phyloP scores from a whole-genome alignment of 352 stramenopile species.

The Phytophthora chlamydospora region DNA sequence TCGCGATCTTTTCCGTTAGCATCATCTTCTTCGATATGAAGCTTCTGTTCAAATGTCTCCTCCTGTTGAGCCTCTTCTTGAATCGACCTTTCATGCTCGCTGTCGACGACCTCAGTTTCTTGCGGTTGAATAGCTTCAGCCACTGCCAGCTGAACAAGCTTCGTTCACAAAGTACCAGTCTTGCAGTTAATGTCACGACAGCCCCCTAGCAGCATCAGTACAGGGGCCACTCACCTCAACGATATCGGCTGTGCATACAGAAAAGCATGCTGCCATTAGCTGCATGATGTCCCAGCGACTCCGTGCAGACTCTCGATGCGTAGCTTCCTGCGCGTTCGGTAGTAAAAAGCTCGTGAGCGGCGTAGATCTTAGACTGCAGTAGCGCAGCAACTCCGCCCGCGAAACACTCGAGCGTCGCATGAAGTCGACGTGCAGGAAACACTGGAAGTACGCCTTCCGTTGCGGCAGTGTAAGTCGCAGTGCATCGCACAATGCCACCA shows the following conservation, averaged over 20 bases:
- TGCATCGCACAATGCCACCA: constrained; percentile 61
- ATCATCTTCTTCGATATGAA: neutral
- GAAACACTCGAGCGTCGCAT: constrained; percentile 59
- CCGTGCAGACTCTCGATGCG: constrained; percentile 40
- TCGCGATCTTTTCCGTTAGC: constrained; percentile 1
- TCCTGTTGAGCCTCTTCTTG: constrained; percentile 7
- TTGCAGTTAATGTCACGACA: constrained; percentile 2
- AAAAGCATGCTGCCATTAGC: constrained; percentile 58
- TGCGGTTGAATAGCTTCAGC: constrained; percentile 13
- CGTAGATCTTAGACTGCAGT: constrained; percentile 52
- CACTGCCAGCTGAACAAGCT: constrained; percentile 39
- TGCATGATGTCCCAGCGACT: constrained; percentile 71
- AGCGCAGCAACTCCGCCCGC: constrained; percentile 57
- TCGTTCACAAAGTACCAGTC: neutral
- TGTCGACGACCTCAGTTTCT: constrained; percentile 11
- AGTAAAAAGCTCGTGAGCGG: constrained; percentile 44
- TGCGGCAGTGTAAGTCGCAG: constrained; percentile 56
- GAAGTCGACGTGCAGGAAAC: constrained; percentile 67
- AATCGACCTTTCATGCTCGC: constrained; percentile 7
- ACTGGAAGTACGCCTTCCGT: constrained; percentile 66
- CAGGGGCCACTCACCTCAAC: constrained; percentile 25
- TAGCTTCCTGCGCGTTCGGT: constrained; percentile 30
- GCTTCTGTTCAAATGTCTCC: neutral
- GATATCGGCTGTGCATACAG: constrained; percentile 57
- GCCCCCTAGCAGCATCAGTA: neutral